A percentile compares a stretch with the other conserved stretches of the same genome.
These are phyloP conservation scores for Pascua guehoae DNA, from an alignment of 1,284 basidiomycete genomes.

Conservation along the genomic window DNA sequence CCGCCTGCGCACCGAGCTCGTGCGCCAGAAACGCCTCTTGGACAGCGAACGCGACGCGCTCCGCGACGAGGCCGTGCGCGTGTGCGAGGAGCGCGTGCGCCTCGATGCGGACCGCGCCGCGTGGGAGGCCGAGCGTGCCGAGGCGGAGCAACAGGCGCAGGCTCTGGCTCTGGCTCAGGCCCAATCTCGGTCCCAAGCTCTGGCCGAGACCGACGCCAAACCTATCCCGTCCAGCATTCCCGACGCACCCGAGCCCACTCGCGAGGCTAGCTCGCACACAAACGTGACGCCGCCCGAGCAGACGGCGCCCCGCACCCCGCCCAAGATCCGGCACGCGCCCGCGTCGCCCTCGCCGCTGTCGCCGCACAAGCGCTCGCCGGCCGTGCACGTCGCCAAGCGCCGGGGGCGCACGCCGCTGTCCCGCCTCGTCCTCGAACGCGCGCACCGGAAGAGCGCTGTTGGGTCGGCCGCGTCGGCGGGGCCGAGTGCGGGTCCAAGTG, in stretches of 20 bases:
- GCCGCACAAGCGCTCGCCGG: constrained; percentile 23
- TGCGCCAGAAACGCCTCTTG: constrained; percentile 49
- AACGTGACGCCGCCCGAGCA: background rate
- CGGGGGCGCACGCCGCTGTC: constrained; percentile 35
- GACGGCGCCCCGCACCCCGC: constrained; percentile 9
- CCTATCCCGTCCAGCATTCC: background rate
- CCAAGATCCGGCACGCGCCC: constrained; percentile 13
- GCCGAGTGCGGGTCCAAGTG: background rate
- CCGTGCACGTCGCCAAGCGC: constrained; percentile 13
- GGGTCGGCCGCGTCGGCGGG: background rate
- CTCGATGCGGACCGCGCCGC: constrained; percentile 58
- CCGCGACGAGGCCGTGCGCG: constrained; percentile 59
- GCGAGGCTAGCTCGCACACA: constrained; percentile 3
- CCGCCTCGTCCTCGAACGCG: constrained; percentile 38
- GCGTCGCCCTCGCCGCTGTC: constrained; percentile 39
- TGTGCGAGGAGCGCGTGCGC: constrained; percentile 59
- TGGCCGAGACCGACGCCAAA: background rate
- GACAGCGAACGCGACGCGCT: constrained; percentile 66
- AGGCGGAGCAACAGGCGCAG: background rate
- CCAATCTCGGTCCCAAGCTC: background rate
- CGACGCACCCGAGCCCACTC: background rate
- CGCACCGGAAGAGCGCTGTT: constrained; percentile 2
- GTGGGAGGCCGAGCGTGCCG: constrained; percentile 59
- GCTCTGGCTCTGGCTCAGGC: constrained; percentile 45
- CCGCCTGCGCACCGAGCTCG: constrained; percentile 23